Conservation (phyloP, 306 rosid genomes). For the Cajanus cajan region DNA sequence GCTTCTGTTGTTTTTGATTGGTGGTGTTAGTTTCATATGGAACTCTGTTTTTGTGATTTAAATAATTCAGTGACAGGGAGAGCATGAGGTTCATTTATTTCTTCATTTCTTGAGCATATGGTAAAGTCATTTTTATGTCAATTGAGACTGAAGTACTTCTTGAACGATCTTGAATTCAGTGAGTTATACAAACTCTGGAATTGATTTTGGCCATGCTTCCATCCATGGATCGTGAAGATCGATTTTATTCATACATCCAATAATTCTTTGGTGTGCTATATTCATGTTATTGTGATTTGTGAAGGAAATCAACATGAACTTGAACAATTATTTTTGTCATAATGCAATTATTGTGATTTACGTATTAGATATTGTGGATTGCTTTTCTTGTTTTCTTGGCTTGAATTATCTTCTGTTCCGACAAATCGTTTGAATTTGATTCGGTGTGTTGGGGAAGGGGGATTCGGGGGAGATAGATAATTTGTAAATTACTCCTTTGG, state of each 20-base stretch:
- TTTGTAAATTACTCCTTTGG: conserved; percentile 30
- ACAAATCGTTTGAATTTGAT: conserved; percentile 7
- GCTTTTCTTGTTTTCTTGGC: conserved; percentile 15
- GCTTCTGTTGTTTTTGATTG: neutral
- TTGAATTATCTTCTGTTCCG: neutral
- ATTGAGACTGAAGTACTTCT: neutral
- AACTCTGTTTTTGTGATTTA: neutral
- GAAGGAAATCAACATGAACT: neutral
- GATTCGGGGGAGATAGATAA: conserved; percentile 17
- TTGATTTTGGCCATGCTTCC: neutral
- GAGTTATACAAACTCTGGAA: neutral
- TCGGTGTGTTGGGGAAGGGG: neutral
- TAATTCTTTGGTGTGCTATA: too few relatives aligned
- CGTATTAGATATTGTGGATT: neutral
- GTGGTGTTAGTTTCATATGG: neutral
- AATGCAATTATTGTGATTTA: neutral
- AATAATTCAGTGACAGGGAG: neutral
- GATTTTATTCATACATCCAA: neutral
- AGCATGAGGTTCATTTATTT: neutral
- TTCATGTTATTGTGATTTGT: neutral
- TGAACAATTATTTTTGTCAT: neutral
- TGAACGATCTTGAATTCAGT: neutral
- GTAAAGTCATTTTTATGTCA: neutral
- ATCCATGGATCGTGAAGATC: neutral
- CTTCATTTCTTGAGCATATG: neutral